phyloP scores from a whole-genome alignment of 2,329 filamentous ascomycete genomes.

The Aspergillus neoniger region DNA sequence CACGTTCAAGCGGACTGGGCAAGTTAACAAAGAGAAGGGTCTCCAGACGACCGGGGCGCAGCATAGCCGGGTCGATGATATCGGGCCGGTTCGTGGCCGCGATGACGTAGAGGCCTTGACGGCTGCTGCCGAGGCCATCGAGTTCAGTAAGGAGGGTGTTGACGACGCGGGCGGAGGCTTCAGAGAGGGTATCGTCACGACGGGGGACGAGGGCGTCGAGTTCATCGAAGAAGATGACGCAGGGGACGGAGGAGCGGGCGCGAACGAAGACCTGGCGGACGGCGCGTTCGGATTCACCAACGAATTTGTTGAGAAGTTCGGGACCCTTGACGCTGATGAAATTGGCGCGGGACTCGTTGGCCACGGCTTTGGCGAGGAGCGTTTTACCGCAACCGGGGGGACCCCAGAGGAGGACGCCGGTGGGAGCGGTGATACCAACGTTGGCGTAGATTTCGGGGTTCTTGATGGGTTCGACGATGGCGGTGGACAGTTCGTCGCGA shows the following conservation, averaged over 20 bases:
- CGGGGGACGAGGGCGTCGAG: slow-evolving; percentile 88
- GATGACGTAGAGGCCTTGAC: slow-evolving; percentile 88
- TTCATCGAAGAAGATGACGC: slow-evolving; percentile 97
- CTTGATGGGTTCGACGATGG: slow-evolving; percentile 88
- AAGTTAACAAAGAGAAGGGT: slow-evolving; percentile 88
- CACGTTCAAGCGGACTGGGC: slow-evolving; percentile 74
- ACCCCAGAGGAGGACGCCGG: slow-evolving; percentile 92
- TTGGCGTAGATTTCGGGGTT: slow-evolving; percentile 73
- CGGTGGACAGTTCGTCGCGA: slow-evolving; percentile 76
- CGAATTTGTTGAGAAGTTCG: slow-evolving; percentile 95
- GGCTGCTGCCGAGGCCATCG: slow-evolving; percentile 73
- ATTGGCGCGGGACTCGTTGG: slow-evolving; percentile 92
- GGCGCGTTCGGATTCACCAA: slow-evolving; percentile 91
- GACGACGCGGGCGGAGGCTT: slow-evolving; percentile 85
- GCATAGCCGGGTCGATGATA: slow-evolving; percentile 94
- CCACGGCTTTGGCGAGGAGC: slow-evolving; percentile 90
- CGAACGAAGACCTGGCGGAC: slow-evolving; percentile 89
- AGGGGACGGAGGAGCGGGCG: slow-evolving; percentile 82
- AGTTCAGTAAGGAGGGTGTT: slow-evolving; percentile 94
- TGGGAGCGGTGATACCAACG: slow-evolving; percentile 77
- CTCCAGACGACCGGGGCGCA: slow-evolving; percentile 85
- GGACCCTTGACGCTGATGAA: slow-evolving; percentile 98
- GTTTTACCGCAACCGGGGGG: slow-evolving; percentile 97
- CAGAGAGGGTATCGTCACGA: slow-evolving; percentile 74
- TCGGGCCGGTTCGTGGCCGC: slow-evolving; percentile 94